A percentile compares a stretch with the other conserved stretches of the same genome.
These are phyloP conservation scores for Aspergillus unguis DNA, from an alignment of 2,329 filamentous ascomycete species.

Conservation along the genomic window DNA sequence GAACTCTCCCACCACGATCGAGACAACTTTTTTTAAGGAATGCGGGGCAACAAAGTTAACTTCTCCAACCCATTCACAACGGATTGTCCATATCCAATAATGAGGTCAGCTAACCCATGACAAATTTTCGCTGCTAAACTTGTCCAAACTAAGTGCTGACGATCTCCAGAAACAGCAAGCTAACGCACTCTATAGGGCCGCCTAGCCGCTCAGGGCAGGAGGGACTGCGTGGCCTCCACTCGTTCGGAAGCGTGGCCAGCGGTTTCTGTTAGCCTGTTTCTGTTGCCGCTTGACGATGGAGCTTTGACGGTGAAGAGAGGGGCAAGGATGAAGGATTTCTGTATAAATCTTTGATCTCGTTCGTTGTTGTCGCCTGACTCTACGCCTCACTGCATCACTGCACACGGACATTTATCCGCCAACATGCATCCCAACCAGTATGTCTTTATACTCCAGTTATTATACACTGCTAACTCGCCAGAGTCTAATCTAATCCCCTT, in stretches of 20 bases:
- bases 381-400: background rate
- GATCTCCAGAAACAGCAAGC: background rate
- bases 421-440: slow-evolving; percentile 3
- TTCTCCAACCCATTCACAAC: too few relatives aligned
- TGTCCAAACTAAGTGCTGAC: background rate
- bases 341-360: background rate
- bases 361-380: background rate
- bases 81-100: too few relatives aligned
- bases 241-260: slow-evolving; percentile 1
- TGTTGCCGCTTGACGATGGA: slow-evolving; percentile 2
- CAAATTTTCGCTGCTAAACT: background rate
- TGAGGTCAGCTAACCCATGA: background rate
- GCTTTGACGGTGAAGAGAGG: slow-evolving; percentile 1
- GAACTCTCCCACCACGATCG: background rate
- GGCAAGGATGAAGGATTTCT: background rate
- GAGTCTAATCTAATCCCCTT: slow-evolving; percentile 17
- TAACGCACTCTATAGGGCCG: background rate
- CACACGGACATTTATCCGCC: slow-evolving; percentile 5
- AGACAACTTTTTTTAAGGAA: background rate
- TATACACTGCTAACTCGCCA: background rate
- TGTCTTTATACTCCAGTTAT: background rate
- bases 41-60: background rate
- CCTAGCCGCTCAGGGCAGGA: slow-evolving; percentile 8
- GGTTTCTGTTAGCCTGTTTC: slow-evolving; percentile 6
- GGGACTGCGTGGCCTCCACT: slow-evolving; percentile 7